Conservation (phyloP, 106 monocot genomes). For the Posidonia australis region DNA sequence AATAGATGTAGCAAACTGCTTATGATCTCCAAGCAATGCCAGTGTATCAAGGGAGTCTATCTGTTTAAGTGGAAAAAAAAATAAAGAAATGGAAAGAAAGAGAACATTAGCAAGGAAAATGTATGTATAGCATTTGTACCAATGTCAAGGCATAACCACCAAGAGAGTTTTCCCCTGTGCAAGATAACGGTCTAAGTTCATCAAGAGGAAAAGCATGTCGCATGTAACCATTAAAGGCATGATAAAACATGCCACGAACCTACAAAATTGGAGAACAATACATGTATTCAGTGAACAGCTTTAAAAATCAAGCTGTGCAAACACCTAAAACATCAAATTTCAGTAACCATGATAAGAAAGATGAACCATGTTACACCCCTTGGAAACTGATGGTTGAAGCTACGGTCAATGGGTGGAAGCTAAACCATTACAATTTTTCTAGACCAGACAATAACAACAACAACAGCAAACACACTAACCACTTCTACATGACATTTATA, state of each 20-base stretch:
- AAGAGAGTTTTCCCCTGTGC: slow-evolving; percentile 84
- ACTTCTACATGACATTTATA: no score
- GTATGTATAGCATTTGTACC: slow-evolving; percentile 27
- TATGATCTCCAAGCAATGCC: slow-evolving; percentile 82
- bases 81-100: slow-evolving; percentile 4
- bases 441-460: no score
- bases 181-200: slow-evolving; percentile 85
- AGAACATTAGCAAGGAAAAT: not conserved
- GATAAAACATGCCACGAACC: slow-evolving; percentile 95
- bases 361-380: no score
- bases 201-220: slow-evolving; percentile 94
- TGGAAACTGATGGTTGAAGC: no score
- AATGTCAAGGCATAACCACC: slow-evolving; percentile 98
- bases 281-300: not conserved
- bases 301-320: not conserved
- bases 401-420: no score
- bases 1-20: slow-evolving; percentile 61
- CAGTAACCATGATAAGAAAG: not conserved
- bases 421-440: no score
- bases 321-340: not conserved
- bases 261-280: slow-evolving; percentile 4
- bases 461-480: no score
- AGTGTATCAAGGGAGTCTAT: slow-evolving; percentile 95
- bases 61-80: slow-evolving; percentile 33
- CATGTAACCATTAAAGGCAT: slow-evolving; percentile 97